Percentiles rank a stretch among this genome's conserved stretches.
Evolutionary conservation across 495 filamentous ascomycete species (phyloP).

Genomic region (Clavariopsis aquatica): DNA sequence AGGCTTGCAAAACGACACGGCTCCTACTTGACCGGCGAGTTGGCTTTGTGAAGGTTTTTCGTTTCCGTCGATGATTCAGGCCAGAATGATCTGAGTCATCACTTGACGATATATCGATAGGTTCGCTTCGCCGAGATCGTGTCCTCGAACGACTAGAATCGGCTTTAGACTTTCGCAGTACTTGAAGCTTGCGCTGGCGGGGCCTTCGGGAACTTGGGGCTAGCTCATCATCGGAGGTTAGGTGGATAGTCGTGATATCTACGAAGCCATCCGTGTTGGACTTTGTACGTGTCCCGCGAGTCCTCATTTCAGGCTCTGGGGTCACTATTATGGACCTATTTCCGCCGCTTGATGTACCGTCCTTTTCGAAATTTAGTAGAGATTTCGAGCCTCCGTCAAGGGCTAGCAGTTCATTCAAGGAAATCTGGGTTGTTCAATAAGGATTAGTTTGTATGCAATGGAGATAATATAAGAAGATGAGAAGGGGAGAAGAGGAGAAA

Average conservation of each 20-base stretch:
- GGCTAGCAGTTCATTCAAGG: slow-evolving; percentile 40
- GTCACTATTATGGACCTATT: slow-evolving; percentile 1
- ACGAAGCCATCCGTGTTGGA: slow-evolving; percentile 34
- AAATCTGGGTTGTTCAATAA: slow-evolving; percentile 23
- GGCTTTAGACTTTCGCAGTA: neutral
- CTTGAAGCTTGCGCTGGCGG: slow-evolving; percentile 16
- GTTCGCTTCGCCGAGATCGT: slow-evolving; percentile 28
- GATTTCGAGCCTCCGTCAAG: slow-evolving; percentile 40
- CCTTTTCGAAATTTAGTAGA: slow-evolving; percentile 36
- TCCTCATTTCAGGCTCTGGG: slow-evolving; percentile 21
- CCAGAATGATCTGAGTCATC: slow-evolving; percentile 12
- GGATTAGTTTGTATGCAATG: neutral
- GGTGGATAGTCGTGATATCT: slow-evolving; percentile 37
- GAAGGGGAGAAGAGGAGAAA: neutral
- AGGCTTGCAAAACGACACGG: neutral
- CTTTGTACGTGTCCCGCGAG: slow-evolving; percentile 21
- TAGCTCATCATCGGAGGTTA: slow-evolving; percentile 35
- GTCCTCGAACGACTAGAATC: slow-evolving; percentile 16
- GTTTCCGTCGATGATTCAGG: slow-evolving; percentile 9
- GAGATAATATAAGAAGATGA: neutral
- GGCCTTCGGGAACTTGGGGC: slow-evolving; percentile 10
- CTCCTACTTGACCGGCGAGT: slow-evolving; percentile 32
- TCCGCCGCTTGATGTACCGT: slow-evolving; percentile 4
- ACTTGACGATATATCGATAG: neutral
- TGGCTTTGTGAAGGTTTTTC: slow-evolving; percentile 13